phyloP scores from a whole-genome alignment of 208 protist species.

The Crithidia acanthocephali region DNA sequence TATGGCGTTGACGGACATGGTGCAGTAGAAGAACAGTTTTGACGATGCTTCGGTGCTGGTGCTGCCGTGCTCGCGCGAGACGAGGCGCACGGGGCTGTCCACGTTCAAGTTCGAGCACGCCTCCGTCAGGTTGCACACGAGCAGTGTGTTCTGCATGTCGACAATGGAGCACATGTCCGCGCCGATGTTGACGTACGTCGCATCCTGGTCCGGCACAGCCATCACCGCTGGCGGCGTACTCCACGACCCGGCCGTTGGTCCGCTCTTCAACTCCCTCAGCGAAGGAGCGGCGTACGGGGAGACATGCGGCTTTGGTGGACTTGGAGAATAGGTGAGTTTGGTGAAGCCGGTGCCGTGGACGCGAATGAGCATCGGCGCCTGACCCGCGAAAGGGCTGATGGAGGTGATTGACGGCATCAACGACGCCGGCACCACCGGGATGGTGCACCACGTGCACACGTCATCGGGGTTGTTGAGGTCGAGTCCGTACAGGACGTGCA shows the following conservation, averaged over 20 bases:
- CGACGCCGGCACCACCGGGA: conserved; percentile 11
- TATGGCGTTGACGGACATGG: conserved; percentile 26
- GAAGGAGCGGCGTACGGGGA: background rate
- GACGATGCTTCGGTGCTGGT: background rate
- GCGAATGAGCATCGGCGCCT: conserved; percentile 43
- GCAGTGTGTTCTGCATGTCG: conserved; percentile 39
- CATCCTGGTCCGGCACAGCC: background rate
- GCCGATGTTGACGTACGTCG: conserved; percentile 43
- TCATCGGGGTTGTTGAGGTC: background rate
- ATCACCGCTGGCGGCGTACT: background rate
- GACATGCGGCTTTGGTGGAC: too few relatives aligned
- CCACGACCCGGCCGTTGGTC: background rate
- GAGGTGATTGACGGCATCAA: conserved; percentile 41
- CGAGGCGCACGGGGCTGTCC: conserved; percentile 32
- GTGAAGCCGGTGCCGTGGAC: conserved; percentile 52
- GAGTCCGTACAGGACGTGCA: conserved; percentile 12
- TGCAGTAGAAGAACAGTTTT: conserved; percentile 37
- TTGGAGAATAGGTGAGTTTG: conserved; percentile 35
- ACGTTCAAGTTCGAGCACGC: conserved; percentile 31
- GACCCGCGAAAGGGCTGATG: conserved; percentile 35
- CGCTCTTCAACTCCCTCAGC: background rate
- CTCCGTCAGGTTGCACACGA: conserved; percentile 36
- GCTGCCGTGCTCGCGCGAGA: conserved; percentile 31
- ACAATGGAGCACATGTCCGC: conserved; percentile 33
- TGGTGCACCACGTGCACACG: conserved; percentile 8